Evolutionary conservation across 441 rosid species (phyloP).

Genomic region (Corymbia calophylla): DNA sequence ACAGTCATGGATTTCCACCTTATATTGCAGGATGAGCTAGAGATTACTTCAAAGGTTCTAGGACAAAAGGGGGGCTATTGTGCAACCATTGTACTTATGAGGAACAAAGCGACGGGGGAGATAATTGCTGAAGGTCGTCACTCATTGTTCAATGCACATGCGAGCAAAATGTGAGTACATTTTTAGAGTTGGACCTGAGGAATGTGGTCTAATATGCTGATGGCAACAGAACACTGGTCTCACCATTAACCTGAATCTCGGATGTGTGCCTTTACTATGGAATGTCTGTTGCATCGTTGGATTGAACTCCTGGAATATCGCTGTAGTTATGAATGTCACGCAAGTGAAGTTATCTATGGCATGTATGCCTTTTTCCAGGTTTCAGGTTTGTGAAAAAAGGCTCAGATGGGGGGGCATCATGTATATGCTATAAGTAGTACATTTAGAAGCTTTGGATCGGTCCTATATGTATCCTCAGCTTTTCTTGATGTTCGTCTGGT

Average conservation of each 20-base stretch:
- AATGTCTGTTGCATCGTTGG: background rate
- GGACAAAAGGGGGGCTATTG: slow-evolving; percentile 62
- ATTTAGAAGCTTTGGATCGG: background rate
- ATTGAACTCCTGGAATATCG: background rate
- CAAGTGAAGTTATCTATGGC: background rate
- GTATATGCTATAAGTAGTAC: background rate
- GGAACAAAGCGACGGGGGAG: slow-evolving; percentile 66
- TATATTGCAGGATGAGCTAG: slow-evolving; percentile 66
- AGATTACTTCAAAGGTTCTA: slow-evolving; percentile 56
- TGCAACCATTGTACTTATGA: slow-evolving; percentile 58
- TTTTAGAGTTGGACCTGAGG: background rate
- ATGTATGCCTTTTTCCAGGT: background rate
- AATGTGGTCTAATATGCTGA: background rate
- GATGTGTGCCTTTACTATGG: background rate
- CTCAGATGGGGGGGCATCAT: background rate
- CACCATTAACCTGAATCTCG: background rate
- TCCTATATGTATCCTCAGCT: background rate
- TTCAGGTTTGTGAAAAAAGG: background rate
- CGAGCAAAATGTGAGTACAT: slow-evolving; percentile 54
- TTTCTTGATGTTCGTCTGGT: background rate
- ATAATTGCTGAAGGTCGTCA: slow-evolving; percentile 88
- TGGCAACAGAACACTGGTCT: background rate
- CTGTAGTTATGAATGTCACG: background rate
- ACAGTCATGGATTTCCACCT: background rate
- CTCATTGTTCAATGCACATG: slow-evolving; percentile 58